Conservation (phyloP, 1,139 yeast species). For the Taiozyma sp. region DNA sequence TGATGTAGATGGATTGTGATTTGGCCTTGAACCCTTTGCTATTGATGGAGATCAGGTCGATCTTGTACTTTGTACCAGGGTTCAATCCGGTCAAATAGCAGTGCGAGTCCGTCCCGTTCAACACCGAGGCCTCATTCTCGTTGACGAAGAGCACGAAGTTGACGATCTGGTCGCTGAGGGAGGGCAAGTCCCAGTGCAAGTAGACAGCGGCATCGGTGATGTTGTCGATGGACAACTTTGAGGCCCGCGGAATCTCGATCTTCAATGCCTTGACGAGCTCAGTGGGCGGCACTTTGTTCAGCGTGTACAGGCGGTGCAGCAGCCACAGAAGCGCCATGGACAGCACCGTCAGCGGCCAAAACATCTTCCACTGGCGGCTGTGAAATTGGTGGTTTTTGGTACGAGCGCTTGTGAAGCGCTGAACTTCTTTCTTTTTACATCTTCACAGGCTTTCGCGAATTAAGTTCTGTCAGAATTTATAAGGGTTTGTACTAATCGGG, state of each 20-base stretch:
- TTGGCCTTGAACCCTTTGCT: constrained; percentile 41
- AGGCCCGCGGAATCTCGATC: constrained; percentile 53
- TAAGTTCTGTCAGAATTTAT: background rate
- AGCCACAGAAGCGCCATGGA: constrained; percentile 21
- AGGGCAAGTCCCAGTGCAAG: constrained; percentile 49
- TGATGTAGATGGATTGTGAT: constrained; percentile 39
- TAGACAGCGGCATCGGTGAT: constrained; percentile 44
- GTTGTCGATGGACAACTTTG: constrained; percentile 51
- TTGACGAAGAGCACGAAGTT: constrained; percentile 40
- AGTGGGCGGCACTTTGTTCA: constrained; percentile 44
- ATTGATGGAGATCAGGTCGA: constrained; percentile 53
- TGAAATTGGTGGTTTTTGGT: too few relatives aligned
- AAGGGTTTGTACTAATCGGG: background rate
- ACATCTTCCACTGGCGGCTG: constrained; percentile 8
- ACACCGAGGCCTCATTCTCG: constrained; percentile 32
- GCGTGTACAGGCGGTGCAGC: constrained; percentile 17
- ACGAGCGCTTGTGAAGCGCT: too few relatives aligned
- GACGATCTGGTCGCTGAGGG: constrained; percentile 14
- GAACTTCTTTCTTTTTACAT: background rate
- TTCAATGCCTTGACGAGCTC: constrained; percentile 45
- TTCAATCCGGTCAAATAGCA: constrained; percentile 40
- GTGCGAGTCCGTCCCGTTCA: constrained; percentile 26
- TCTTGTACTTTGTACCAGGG: constrained; percentile 45
- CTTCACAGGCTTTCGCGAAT: background rate
- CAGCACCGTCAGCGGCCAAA: constrained; percentile 15